Base-by-base conservation (phyloP, 1,284 basidiomycete genomes). In the Cryptococcus sp. region DNA sequence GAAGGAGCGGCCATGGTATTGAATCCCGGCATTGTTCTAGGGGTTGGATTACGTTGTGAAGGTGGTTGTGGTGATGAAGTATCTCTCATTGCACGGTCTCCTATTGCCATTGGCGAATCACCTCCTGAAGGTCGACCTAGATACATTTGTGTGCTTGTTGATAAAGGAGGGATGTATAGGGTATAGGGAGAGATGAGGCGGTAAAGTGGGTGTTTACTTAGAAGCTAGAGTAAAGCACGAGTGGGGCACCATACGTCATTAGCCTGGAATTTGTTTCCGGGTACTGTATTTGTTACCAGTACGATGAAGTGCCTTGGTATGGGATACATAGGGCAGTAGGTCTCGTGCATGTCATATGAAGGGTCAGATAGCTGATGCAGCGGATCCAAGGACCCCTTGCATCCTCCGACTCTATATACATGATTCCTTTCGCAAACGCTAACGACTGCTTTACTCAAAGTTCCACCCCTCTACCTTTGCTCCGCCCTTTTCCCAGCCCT, bases 81-180 rank as follows among this genome's bases (percentile, higher is more conserved):
- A 53, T 74, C 72, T 39, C 67, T 59, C 60, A 72, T 61, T 7
- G 73, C 74, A 24, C 67, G 61, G 48, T 73, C 66, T 19, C 69
- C 74, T 45, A 74, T 76, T n/a, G 74, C 73, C 49, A 76, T 74
- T 13, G 74, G 74, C 3, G 71, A 73, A 45, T 72, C 69, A 25
- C 70, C 72, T 2, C 63, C 64, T 7, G 74, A 74, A 18, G 74
- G 74, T 40, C 74, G 57, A 23, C 72, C 73, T 19, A 76, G 64
- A 46, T 60, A 71, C 48, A 63, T 54, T 67, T 64, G 4, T 11
- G 28, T 28, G 4, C 4, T 28, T 28, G 28, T 28, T 5, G 4
- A 28, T 28, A 11, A 28, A 28, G 11, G 28, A 11, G 22, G 43
- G 23, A 11, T 24, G 43, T 7, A 16, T 7, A 16, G 23, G 43